Percentiles rank a stretch among this genome's conserved stretches.
phyloP scores from a whole-genome alignment of 176 grass and related monocot species.

The Aegilops umbellulata region DNA sequence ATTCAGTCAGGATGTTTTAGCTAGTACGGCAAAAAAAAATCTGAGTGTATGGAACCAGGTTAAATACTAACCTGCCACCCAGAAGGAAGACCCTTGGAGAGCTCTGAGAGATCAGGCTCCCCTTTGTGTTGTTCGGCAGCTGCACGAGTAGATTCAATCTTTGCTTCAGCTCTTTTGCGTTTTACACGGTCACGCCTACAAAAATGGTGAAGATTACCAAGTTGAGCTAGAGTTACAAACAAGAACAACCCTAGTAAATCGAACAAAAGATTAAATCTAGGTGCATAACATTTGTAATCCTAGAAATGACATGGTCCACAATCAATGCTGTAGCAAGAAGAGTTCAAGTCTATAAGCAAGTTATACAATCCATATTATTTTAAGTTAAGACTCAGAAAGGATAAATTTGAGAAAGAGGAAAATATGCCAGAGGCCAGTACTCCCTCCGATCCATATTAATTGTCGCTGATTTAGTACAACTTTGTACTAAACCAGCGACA shows the following conservation, averaged over 20 bases:
- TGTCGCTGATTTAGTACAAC: too few species aligned
- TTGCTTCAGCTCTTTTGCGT: conserved; percentile 62
- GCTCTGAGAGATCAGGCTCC: conserved; percentile 54
- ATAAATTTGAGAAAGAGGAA: background rate
- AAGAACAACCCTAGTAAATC: background rate
- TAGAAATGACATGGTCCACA: background rate
- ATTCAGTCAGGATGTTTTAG: background rate
- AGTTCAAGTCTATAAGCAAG: background rate
- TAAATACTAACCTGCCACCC: conserved; percentile 72
- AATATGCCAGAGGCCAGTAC: background rate
- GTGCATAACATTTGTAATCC: background rate
- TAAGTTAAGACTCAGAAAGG: background rate
- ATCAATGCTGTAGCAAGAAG: background rate
- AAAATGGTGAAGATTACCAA: background rate
- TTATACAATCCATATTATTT: background rate
- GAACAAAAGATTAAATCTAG: background rate
- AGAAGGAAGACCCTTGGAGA: conserved; percentile 83
- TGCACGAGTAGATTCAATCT: background rate
- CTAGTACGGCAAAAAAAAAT: background rate
- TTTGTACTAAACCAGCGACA: too few species aligned
- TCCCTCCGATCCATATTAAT: too few species aligned
- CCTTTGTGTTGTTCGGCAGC: conserved; percentile 35
- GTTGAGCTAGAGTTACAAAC: background rate
- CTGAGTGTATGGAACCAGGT: background rate
- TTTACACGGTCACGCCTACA: conserved; percentile 85